Base-by-base conservation (phyloP, 2,329 filamentous ascomycete genomes). In the Fusarium caatingaense region DNA sequence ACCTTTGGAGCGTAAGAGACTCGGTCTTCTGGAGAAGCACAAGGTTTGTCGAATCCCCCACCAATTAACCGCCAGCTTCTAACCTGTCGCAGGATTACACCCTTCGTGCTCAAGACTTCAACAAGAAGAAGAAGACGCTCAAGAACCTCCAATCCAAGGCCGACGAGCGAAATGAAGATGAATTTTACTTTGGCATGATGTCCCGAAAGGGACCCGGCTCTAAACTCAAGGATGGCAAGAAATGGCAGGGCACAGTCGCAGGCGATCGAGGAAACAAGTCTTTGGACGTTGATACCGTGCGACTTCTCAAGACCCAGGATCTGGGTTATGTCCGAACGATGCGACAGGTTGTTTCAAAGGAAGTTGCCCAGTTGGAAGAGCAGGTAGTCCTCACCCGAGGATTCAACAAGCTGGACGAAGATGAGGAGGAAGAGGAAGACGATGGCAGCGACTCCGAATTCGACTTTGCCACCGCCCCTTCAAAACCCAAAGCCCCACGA, bases 11-110 rank as follows among this genome's bases (percentile, higher is more conserved):
- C 93, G 96, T 56, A 85, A 91, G 71, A 93, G 93, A 84, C 93
- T 94, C 82, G 96, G 96, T 70, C 88, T 98, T 23, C 90, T 98
- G 66, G 96, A 98, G 81, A 98, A 99, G 83, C 92, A 96, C 86
- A 98, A 98, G 84, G 91, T 91, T 77, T 44, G 77, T 68, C 21
- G 16, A 12, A 45, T 44, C 47, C 49, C 58, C 58, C 62, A 49
- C 66, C 25, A 48, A 30, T 42, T 50, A 18, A 18, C 3, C 8
- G 48, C 20, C 60, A 56, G 46, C 62, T 53, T 66, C 58, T 66
- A n/a, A 73, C 61, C 23, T 3, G 30, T 57, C 18, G 15, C 21
- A 87, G 85, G 89, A 91, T 78, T 91, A 91, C 79, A 84, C 86
- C 48, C 86, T 89, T 54, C 88, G 90, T 66, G 88, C 89, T 27